A percentile compares a stretch with the other conserved stretches of the same genome.
These are phyloP conservation scores for Digitaria exilis DNA, from an alignment of 202 grass and related monocot genomes.

Conservation along the genomic window DNA sequence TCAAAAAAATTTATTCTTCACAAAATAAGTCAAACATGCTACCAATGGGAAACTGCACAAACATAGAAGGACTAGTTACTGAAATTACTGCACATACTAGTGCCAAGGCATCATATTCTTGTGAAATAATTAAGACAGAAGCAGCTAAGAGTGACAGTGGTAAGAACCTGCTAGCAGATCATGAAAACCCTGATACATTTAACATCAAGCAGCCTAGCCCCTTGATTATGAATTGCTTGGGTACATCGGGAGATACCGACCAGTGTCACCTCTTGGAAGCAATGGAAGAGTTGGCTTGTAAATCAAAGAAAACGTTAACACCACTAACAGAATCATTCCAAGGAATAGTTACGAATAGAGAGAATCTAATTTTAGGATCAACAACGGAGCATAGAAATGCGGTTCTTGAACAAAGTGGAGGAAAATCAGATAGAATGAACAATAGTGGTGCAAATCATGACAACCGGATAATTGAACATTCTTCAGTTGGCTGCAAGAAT, in stretches of 20 bases:
- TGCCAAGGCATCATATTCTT: constrained; percentile 20
- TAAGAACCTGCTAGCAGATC: constrained; percentile 27
- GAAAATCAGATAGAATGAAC: not conserved
- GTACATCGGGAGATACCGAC: not conserved
- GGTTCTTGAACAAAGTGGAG: not conserved
- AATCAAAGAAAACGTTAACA: not conserved
- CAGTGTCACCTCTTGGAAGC: not conserved
- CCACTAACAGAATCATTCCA: not conserved
- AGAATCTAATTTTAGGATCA: not conserved
- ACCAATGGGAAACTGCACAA: not conserved
- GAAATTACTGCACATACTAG: constrained; percentile 4
- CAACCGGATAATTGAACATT: not conserved
- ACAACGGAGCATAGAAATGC: not conserved
- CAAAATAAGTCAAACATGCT: constrained; percentile 10
- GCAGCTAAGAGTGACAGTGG: not conserved
- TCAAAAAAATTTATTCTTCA: not conserved
- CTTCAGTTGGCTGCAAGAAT: not conserved
- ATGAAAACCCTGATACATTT: not conserved
- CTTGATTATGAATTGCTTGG: not conserved
- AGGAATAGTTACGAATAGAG: not conserved
- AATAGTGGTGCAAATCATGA: not conserved
- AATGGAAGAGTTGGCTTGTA: not conserved
- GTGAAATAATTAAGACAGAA: constrained; percentile 24
- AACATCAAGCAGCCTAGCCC: not conserved
- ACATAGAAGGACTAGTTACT: constrained; percentile 5